phyloP scores from a whole-genome alignment of 1,284 basidiomycete genomes.

The Coniferiporia sulphurascens region DNA sequence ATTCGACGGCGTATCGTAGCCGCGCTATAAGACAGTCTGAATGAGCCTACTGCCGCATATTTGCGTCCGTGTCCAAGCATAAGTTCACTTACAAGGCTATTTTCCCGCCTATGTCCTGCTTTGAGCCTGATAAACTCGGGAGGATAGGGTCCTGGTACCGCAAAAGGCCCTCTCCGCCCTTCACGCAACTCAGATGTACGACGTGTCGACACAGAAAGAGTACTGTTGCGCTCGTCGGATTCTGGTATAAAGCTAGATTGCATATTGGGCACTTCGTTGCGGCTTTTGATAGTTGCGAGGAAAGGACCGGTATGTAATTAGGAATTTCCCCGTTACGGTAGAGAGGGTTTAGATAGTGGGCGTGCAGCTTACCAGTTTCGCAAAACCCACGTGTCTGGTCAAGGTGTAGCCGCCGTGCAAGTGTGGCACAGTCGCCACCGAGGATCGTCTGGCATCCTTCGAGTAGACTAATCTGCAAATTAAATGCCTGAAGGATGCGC shows the following conservation, averaged over 20 bases:
- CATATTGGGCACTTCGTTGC: conserved; percentile 67
- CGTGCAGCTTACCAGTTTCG: conserved; percentile 50
- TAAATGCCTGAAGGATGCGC: conserved; percentile 96
- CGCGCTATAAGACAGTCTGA: conserved; percentile 40
- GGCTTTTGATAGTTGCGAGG: conserved; percentile 33
- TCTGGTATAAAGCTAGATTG: conserved; percentile 51
- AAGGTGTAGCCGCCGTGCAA: conserved; percentile 65
- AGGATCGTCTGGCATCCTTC: conserved; percentile 89
- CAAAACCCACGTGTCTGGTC: conserved; percentile 79
- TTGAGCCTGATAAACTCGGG: conserved; percentile 36
- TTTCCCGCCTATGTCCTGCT: conserved; percentile 54
- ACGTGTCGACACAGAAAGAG: conserved; percentile 87
- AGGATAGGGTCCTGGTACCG: conserved; percentile 43
- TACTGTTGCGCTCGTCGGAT: conserved; percentile 53
- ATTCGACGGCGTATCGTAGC: conserved; percentile 65
- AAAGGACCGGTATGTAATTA: not conserved
- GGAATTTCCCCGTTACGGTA: not conserved
- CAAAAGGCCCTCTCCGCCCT: conserved; percentile 51
- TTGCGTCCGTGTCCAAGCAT: not conserved
- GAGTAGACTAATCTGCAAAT: conserved; percentile 83
- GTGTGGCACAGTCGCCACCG: conserved; percentile 72
- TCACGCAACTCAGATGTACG: conserved; percentile 73
- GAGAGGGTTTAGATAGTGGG: not conserved
- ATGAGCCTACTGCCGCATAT: not conserved
- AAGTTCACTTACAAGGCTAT: conserved; percentile 63